Evolutionary conservation across 306 rosid genomes (phyloP), one percentile per base, ranked within the genome.

Genomic region (Trifolium pratense): DNA sequence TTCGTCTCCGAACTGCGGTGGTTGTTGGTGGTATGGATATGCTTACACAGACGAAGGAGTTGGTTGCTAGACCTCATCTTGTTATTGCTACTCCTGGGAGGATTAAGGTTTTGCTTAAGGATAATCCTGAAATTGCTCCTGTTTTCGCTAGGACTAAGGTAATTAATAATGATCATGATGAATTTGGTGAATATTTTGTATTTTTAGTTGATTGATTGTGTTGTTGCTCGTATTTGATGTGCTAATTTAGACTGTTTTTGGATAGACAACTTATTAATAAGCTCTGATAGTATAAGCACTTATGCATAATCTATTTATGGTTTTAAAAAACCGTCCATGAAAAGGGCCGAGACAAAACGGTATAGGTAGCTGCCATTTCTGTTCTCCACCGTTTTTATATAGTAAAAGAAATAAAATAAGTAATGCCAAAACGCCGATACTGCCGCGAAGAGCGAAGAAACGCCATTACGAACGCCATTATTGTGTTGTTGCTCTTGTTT

Each of bases 41-140:
- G 88, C 78, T 94, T 68, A 68, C 17, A 36, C 98, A 94, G 76
- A 40, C 88, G 3, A 81, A 85, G 79, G 80, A 72, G 37, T 87
- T 91, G 84, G 78, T 79, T 43, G 80, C 83, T 0, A 80, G 97
- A 65, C 98, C 97, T 0, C 97, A 91, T 25, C 71, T 94, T 23
- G 98, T 94, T 49, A 88, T 94, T 7, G 96, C 92, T 9, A 91
- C 98, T 1, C 98, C 96, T 0, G 96, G 98, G 29, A 84, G 98
- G 79, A 76, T 93, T 25, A 90, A 87, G 79, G 83, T 66, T 21
- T 84, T 94, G 87, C 91, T 94, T 2, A 79, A 87, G 59, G 79
- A 85, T 7, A 81, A 80, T 76, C 93, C 96, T 53, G 95, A 89
- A 72, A 85, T 91, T 63, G 77, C 90, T 70, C 65, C 75, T 5